phyloP scores from a whole-genome alignment of 1,139 yeast genomes.

The Scheffersomyces illinoinensis region DNA sequence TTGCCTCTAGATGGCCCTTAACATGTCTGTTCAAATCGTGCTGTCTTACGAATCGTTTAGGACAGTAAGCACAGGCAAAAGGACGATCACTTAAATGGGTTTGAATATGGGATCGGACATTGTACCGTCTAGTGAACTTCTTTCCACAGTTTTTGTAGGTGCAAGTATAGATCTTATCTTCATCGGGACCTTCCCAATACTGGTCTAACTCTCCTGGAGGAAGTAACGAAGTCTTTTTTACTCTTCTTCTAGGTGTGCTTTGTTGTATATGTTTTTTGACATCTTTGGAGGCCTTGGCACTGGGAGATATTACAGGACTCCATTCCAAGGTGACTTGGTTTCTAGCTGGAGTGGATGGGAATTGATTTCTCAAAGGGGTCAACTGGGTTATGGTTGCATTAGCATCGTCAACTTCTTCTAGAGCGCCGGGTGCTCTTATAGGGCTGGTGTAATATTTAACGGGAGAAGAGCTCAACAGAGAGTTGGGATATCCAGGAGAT shows the following conservation, averaged over 20 bases:
- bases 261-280: conserved; percentile 42
- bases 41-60: conserved; percentile 78
- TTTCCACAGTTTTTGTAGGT: conserved; percentile 80
- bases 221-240: conserved; percentile 66
- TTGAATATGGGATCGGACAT: conserved; percentile 95
- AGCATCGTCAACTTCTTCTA: conserved; percentile 38
- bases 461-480: conserved; percentile 35
- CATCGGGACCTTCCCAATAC: conserved; percentile 80
- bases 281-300: conserved; percentile 37
- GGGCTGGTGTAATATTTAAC: conserved; percentile 30
- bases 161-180: conserved; percentile 68
- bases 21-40: conserved; percentile 92
- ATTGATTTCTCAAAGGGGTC: conserved; percentile 38
- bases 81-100: conserved; percentile 96
- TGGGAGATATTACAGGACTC: conserved; percentile 57
- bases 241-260: conserved; percentile 43
- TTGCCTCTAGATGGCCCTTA: conserved; percentile 80
- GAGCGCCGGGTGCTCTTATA: conserved; percentile 20
- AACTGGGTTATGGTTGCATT: conserved; percentile 44
- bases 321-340: conserved; percentile 47
- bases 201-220: conserved; percentile 91
- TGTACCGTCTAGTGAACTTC: conserved; percentile 83
- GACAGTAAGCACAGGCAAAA: conserved; percentile 60
- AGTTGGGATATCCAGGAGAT: conserved; percentile 28
- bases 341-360: conserved; percentile 38